Evolutionary conservation across 768 basidiomycete species (phyloP).

Genomic region (Scleroderma bovista): DNA sequence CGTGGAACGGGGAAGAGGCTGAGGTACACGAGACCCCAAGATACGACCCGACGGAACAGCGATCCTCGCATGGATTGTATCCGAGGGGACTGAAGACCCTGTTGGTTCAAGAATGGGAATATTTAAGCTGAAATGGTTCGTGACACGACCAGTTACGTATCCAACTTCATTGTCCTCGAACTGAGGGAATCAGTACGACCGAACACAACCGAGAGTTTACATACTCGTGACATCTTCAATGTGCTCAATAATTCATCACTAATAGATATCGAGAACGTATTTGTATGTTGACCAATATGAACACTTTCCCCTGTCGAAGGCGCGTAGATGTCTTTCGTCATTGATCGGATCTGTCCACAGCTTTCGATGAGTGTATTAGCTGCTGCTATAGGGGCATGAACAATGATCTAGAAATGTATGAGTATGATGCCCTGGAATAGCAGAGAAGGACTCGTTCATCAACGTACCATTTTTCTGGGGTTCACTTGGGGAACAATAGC

Average conservation of each 20-base stretch:
- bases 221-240: slow-evolving; percentile 81
- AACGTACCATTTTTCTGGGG: slow-evolving; percentile 84
- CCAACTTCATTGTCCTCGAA: slow-evolving; percentile 98
- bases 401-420: slow-evolving; percentile 61
- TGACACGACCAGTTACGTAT: slow-evolving; percentile 84
- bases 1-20: slow-evolving; percentile 76
- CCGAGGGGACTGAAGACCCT: slow-evolving; percentile 26
- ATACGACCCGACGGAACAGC: slow-evolving; percentile 33
- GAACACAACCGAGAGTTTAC: slow-evolving; percentile 18
- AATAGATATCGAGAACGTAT: slow-evolving; percentile 89
- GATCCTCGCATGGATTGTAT: slow-evolving; percentile 17
- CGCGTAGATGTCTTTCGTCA: slow-evolving; percentile 90
- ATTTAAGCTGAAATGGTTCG: slow-evolving; percentile 78
- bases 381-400: slow-evolving; percentile 66
- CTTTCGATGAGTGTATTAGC: slow-evolving; percentile 73
- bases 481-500: slow-evolving; percentile 96
- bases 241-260: slow-evolving; percentile 81
- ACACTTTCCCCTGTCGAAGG: slow-evolving; percentile 72
- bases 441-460: slow-evolving; percentile 4
- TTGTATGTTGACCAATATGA: slow-evolving; percentile 93
- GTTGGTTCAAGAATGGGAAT: slow-evolving; percentile 83
- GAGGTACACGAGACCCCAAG: slow-evolving; percentile 62
- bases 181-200: slow-evolving; percentile 34
- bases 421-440: not conserved
- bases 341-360: slow-evolving; percentile 76